Evolutionary conservation across 2,329 filamentous ascomycete genomes (phyloP), one percentile per base, ranked within the genome.

Genomic region (Diaporthe ilicicola): DNA sequence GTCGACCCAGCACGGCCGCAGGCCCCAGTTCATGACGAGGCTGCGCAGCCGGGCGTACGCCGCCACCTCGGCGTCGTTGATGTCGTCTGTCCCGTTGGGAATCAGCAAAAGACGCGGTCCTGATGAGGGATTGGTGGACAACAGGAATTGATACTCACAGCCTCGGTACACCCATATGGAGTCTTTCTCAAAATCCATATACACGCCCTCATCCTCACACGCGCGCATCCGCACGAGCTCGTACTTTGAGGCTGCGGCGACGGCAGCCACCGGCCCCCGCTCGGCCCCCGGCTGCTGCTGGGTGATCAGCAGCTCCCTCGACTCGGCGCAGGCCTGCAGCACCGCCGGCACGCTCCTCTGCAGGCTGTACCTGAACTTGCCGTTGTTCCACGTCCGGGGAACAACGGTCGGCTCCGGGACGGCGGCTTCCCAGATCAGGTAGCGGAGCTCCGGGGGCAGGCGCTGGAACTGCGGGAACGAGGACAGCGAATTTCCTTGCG

Each of bases 11-110:
- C 72, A 73, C 13, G 72, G 72, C 29, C 72, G 62, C 56, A 73
- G 54, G 19, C 72, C 72, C 72, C 72, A 73, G 56, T 70, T 71
- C 72, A 73, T 73, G n/a, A 73, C 72, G n/a, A 73, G 66, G 50
- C 54, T 72, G 29, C 68, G 67, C 54, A 73, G 56, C 24, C 44
- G 44, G 22, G 64, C 39, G 34, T 73, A 73, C 8, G 67, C 24
- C 9, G 56, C 32, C 3, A 73, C 34, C 55, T 73, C 72, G 13
- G 67, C 53, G 15, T 69, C 34, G 6, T 24, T 56, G 34, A 73
- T 69, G 34, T 73, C 62, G 44, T 70, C 72, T 73, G n/a, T 19
- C 39, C 1, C 10, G 10, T 3, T 48, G 29, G 51, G 34, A 22
- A 6, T 68, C 44, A 72, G 64, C 7, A 32, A n/a, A n/a, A n/a